Evolutionary conservation across 2,329 filamentous ascomycete species (phyloP).

Genomic region (Aspergillus transmontanensis): DNA sequence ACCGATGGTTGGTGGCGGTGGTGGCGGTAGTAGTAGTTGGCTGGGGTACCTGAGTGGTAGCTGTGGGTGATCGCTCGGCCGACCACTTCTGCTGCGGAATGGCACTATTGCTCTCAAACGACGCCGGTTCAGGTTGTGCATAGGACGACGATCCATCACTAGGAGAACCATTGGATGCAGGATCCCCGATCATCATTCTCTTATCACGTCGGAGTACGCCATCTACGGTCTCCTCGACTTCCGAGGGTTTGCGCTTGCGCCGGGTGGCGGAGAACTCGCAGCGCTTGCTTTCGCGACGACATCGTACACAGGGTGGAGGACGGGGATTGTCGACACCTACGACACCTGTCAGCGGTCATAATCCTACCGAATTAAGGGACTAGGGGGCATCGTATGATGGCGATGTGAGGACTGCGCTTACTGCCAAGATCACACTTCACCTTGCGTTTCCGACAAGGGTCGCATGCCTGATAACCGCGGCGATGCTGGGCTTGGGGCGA

Average conservation of each 20-base stretch:
- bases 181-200: conserved; percentile 57
- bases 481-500: conserved; percentile 44
- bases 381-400: conserved; percentile 2
- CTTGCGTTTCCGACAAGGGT: conserved; percentile 52
- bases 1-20: conserved; percentile 25
- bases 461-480: conserved; percentile 53
- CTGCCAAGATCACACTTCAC: conserved; percentile 53
- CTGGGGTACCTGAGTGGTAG: conserved; percentile 21
- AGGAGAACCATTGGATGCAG: conserved; percentile 30
- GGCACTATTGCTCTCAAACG: conserved; percentile 24
- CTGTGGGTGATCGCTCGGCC: conserved; percentile 29
- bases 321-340: conserved; percentile 82
- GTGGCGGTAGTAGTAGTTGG: conserved; percentile 9
- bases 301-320: conserved; percentile 91
- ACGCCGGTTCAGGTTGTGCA: conserved; percentile 26
- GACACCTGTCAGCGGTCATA: conserved; percentile 1
- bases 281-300: conserved; percentile 90
- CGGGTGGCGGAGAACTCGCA: conserved; percentile 96
- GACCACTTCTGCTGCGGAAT: conserved; percentile 33
- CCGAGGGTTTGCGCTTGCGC: conserved; percentile 79
- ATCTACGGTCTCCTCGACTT: conserved; percentile 46
- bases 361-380: neutral
- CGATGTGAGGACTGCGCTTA: conserved; percentile 26
- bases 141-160: conserved; percentile 32
- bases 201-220: conserved; percentile 46